A percentile compares a stretch with the other conserved stretches of the same genome.
phyloP scores from a whole-genome alignment of 768 basidiomycete genomes.

The Pleurotus platypus region DNA sequence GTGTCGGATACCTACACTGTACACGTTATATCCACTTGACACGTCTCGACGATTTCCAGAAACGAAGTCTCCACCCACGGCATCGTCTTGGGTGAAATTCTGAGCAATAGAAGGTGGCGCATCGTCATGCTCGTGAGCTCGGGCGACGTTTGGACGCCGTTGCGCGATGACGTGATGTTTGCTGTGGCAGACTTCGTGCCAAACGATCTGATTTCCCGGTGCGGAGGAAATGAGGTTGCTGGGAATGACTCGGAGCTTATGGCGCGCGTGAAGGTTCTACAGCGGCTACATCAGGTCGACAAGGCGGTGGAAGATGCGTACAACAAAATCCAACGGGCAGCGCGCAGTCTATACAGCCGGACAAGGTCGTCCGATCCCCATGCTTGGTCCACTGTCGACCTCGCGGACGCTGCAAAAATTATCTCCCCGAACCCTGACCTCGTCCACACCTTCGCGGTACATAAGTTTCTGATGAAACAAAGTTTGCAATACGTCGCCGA shows the following conservation, averaged over 20 bases:
- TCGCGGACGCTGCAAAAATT: conserved; percentile 47
- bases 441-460: conserved; percentile 43
- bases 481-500: conserved; percentile 48
- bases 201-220: conserved; percentile 40
- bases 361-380: conserved; percentile 42
- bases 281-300: conserved; percentile 51
- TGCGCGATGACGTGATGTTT: conserved; percentile 55
- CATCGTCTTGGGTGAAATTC: conserved; percentile 30
- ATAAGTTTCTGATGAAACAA: conserved; percentile 61
- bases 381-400: conserved; percentile 54
- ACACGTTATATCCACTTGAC: neutral
- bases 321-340: conserved; percentile 21
- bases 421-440: conserved; percentile 31
- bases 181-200: conserved; percentile 54
- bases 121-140: conserved; percentile 27
- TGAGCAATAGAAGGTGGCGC: conserved; percentile 15
- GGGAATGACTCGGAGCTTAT: conserved; percentile 32
- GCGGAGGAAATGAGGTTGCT: conserved; percentile 33
- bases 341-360: conserved; percentile 38
- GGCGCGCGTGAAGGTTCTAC: conserved; percentile 66
- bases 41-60: conserved; percentile 18
- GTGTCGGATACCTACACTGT: conserved; percentile 9
- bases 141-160: conserved; percentile 53
- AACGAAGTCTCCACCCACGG: conserved; percentile 26
- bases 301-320: conserved; percentile 40